Percentiles rank a stretch among this genome's conserved stretches.
Evolutionary conservation across 2,329 filamentous ascomycete genomes (phyloP).

Genomic region (Knoxdaviesia capensis): DNA sequence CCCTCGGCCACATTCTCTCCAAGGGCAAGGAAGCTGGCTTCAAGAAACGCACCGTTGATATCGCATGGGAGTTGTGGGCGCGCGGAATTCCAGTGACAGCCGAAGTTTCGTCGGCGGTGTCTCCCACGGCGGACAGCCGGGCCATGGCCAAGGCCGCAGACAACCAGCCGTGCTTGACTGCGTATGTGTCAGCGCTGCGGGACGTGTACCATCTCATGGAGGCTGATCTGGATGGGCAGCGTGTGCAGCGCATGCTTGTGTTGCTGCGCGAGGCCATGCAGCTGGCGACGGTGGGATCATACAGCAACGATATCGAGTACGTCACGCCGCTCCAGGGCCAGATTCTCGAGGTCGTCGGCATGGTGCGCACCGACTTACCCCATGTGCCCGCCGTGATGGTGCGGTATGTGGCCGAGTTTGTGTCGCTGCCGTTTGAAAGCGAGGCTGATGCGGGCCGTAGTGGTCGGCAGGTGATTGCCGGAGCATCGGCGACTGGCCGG

Average conservation of each 20-base stretch:
- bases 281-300: constrained; percentile 44
- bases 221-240: constrained; percentile 36
- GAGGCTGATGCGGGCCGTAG: constrained; percentile 15
- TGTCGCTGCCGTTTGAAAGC: constrained; percentile 41
- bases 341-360: constrained; percentile 46
- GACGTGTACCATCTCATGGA: constrained; percentile 63
- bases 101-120: constrained; percentile 6
- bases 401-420: constrained; percentile 47
- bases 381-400: constrained; percentile 51
- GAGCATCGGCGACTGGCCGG: constrained; percentile 14
- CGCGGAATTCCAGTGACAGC: constrained; percentile 36
- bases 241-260: constrained; percentile 45
- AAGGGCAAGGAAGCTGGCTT: constrained; percentile 23
- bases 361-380: constrained; percentile 43
- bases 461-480: constrained; percentile 10
- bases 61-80: constrained; percentile 52
- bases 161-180: constrained; percentile 66
- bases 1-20: constrained; percentile 41
- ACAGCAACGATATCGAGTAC: constrained; percentile 52
- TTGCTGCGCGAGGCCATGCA: constrained; percentile 54
- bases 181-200: constrained; percentile 59
- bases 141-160: constrained; percentile 22
- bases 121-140: constrained; percentile 13
- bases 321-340: constrained; percentile 53
- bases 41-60: constrained; percentile 31